phyloP scores from a whole-genome alignment of 495 filamentous ascomycete species.

The Xylaria scruposa region DNA sequence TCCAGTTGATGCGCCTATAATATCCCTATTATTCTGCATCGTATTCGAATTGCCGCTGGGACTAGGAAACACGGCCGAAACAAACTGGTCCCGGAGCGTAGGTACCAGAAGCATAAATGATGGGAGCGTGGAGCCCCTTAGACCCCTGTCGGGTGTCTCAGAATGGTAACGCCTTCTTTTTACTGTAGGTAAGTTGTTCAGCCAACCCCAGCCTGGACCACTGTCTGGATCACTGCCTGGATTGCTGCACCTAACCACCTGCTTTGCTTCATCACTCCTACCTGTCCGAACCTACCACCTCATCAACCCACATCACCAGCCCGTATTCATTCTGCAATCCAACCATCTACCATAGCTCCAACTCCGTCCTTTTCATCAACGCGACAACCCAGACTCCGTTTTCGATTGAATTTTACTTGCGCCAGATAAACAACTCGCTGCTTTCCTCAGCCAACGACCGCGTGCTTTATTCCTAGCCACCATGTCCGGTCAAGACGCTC shows the following conservation, averaged over 20 bases:
- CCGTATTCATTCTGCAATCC: constrained; percentile 13
- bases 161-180: constrained; percentile 24
- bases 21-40: background rate
- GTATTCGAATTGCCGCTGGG: constrained; percentile 4
- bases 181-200: constrained; percentile 9
- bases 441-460: constrained; percentile 21
- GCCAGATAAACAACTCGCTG: constrained; percentile 8
- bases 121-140: background rate
- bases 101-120: constrained; percentile 8
- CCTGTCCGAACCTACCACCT: constrained; percentile 4
- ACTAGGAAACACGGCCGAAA: constrained; percentile 12
- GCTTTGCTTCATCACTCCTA: constrained; percentile 6
- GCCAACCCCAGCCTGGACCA: constrained; percentile 23
- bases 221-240: constrained; percentile 6
- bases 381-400: background rate
- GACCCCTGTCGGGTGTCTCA: constrained; percentile 20
- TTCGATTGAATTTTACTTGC: constrained; percentile 5
- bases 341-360: constrained; percentile 12
- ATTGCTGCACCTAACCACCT: constrained; percentile 7
- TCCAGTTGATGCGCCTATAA: background rate
- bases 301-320: constrained; percentile 22
- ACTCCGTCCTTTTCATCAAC: constrained; percentile 19
- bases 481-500: constrained; percentile 76
- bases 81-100: constrained; percentile 8
- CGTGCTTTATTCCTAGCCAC: constrained; percentile 42